Evolutionary conservation across 257 asterid species (phyloP), one percentile per base, ranked within the genome.

Genomic region (Lycium barbarum): DNA sequence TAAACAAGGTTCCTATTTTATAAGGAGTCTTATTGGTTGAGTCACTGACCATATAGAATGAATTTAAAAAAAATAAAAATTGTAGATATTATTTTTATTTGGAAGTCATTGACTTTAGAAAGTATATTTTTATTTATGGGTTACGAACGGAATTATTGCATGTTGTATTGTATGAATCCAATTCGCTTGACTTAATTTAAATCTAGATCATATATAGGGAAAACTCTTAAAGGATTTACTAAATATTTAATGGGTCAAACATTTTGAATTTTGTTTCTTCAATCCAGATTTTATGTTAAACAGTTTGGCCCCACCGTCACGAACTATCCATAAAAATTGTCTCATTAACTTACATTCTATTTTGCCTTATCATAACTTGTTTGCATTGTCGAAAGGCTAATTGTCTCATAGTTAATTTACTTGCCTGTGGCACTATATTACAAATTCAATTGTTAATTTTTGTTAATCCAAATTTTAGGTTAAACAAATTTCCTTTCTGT

Each of bases 61-160:
- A 20, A 11, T 45, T 5, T 8, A 38, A 71, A 0, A 10, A 4
- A 22, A 65, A 0, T 40, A 10, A 4, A 22, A 65, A 0, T 40
- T n/a, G 2, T 22, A 76, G 45, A 51, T 76, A 62, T 49, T 49
- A 76, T 22, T 55, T 76, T 76, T 76, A 76, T 76, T 76, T 76
- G 35, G 47, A 51, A 51, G 81, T 13, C 61, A 51, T 76, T 76
- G 81, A 76, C 81, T 76, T 76, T 22, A 13, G 9, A 76, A 22
- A 12, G 2, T 36, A 26, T 66, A 68, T 68, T 68, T 2, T 67
- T 67, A 67, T 14, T 14, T 67, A 22, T 36, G 12, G 22, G 1
- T 12, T 67, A 36, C 15, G 51, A 14, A 68, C 36, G 7, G 12
- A 68, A 35, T 36, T 36, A 22, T 51, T 76, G 22, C 63, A 76